phyloP scores from a whole-genome alignment of 2,329 filamentous ascomycete genomes.

The Beauveria rudraprayagi region DNA sequence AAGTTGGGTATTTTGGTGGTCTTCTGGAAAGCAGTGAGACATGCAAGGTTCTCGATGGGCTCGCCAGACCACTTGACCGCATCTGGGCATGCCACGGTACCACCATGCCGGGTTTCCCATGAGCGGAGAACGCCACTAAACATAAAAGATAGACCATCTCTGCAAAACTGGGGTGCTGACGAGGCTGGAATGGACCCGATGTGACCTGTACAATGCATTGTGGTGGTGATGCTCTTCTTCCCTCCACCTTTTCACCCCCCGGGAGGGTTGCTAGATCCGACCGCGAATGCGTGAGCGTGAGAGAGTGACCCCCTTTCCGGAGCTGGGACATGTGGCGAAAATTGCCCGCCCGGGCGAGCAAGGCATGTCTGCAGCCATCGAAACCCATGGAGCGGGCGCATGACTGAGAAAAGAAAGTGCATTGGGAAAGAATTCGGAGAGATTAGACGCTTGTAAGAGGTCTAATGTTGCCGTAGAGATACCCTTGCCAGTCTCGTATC shows the following conservation, averaged over 20 bases:
- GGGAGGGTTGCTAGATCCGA: too few relatives aligned
- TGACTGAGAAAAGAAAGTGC: constrained; percentile 2
- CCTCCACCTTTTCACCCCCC: background rate
- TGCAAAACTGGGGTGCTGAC: background rate
- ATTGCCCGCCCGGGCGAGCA: background rate
- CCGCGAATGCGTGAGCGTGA: too few relatives aligned
- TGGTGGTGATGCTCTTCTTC: background rate
- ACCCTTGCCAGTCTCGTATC: background rate
- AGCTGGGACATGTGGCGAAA: background rate
- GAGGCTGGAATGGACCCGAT: constrained; percentile 2
- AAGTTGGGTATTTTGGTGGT: too few relatives aligned
- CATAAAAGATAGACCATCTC: too few relatives aligned
- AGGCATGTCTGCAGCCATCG: constrained; percentile 2
- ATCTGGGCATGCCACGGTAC: background rate
- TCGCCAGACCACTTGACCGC: background rate
- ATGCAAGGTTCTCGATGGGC: background rate
- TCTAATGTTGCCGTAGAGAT: constrained; percentile 6
- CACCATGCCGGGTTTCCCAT: background rate
- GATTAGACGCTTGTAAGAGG: background rate
- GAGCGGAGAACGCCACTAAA: background rate
- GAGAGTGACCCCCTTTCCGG: background rate
- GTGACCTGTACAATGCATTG: constrained; percentile 11
- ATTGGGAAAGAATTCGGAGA: background rate
- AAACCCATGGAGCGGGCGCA: background rate
- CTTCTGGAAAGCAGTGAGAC: background rate